Evolutionary conservation across 2,329 filamentous ascomycete species (phyloP), one percentile per base, ranked within the genome.

Genomic region (Paraphoma chrysanthemicola): DNA sequence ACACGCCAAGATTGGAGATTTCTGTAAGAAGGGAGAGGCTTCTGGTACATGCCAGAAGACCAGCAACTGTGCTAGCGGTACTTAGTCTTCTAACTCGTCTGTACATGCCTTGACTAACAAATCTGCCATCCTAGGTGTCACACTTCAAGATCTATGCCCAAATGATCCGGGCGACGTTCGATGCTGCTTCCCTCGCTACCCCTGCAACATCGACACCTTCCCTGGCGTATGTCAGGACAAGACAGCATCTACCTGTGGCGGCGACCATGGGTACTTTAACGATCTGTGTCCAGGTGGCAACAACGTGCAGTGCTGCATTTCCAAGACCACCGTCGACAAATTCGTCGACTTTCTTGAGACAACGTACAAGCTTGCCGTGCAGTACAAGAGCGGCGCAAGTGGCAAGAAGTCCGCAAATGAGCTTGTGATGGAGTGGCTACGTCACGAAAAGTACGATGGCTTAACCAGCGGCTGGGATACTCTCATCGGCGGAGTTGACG

Each of bases 261-360:
- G 47, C 14, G 31, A 38, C 12, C 47, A 50, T 33, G 47, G 33
- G 16, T 50, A 50, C 47, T 39, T 50, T 18, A 17, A 30, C 1
- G 36, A 41, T 28, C 47, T 50, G 16, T 50, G 47, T 17, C 47
- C 47, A 29, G 47, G 47, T 18, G 36, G 36, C 17, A 41, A 50
- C 47, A 39, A 50, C n/a, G 47, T 50, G 31, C 47, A 50, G 41
- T 50, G 47, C 47, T 50, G 47, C 28, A 29, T 50, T n/a, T 50
- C 47, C n/a, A 50, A 50, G 23, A 38, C 47, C 4, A 50, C 47
- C 5, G 31, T 41, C 18, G 47, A 50, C 47, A 50, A 50, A 16
- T 50, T 50, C 18, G 18, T 50, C 47, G 47, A 50, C 47, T 50
- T 50, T 18, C 31, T 41, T 29, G 36, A 50, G 36, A 41, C 14